Percentiles rank a stretch among this genome's conserved stretches.
phyloP scores from a whole-genome alignment of 331 rosid genomes.

The Quercus phellos region DNA sequence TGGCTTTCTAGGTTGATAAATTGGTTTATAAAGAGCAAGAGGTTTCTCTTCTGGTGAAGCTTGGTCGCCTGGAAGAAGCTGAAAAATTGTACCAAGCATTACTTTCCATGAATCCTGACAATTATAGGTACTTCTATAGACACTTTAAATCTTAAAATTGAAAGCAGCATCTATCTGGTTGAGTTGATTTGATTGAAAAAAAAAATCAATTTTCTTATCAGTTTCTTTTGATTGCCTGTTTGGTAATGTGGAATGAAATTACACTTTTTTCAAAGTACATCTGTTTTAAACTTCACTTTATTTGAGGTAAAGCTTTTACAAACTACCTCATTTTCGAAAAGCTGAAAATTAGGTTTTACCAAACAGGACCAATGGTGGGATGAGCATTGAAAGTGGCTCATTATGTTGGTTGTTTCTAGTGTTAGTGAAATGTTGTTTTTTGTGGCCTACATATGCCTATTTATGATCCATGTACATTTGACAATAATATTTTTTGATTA shows the following conservation, averaged over 20 bases:
- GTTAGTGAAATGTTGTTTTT: neutral
- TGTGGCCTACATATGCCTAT: neutral
- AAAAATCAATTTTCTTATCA: neutral
- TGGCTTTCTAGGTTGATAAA: constrained; percentile 69
- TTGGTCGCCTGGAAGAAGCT: constrained; percentile 69
- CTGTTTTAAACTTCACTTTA: no score
- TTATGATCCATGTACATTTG: neutral
- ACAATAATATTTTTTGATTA: neutral
- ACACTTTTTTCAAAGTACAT: no score
- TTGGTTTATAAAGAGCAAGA: constrained; percentile 76
- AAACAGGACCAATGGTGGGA: neutral
- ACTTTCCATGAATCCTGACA: constrained; percentile 93
- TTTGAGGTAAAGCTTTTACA: no score
- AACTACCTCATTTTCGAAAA: no score
- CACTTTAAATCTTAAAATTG: constrained; percentile 1
- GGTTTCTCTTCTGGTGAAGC: constrained; percentile 84
- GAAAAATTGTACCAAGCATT: constrained; percentile 52
- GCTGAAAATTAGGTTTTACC: no score
- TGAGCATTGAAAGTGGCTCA: neutral
- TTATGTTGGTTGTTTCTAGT: neutral
- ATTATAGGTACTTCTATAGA: constrained; percentile 55
- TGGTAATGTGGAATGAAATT: no score
- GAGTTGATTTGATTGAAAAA: neutral
- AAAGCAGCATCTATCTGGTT: neutral
- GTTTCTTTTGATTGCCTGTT: neutral